Evolutionary conservation across 1,284 basidiomycete genomes (phyloP), one percentile per base, ranked within the genome.

Genomic region (Cryptococcus sp.): DNA sequence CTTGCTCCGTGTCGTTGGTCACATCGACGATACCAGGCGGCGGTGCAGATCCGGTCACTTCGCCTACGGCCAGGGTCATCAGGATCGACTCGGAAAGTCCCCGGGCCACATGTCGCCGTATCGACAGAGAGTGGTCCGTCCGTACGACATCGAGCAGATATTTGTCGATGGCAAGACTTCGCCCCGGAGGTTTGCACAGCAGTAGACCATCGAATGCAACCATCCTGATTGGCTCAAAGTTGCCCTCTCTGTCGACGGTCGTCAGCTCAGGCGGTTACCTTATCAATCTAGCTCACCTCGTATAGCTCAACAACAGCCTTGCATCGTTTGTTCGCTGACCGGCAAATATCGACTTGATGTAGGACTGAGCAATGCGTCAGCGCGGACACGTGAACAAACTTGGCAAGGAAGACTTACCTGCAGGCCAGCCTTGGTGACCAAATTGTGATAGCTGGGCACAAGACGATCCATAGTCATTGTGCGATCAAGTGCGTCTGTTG

Each of bases 391-490:
- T 55, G 30, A 63, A 46, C 54, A 20, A 8, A 70, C 67, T 25
- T 64, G 59, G 55, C 65, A 52, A 5, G 61, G 54, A 13, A 16
- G 22, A 76, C 84, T 63, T 63, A 93, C 91, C 84, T 94, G 90
- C 52, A 97, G 80, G 3, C 88, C 88, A 30, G 95, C 92, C 54
- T 93, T 84, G 0, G 94, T 94, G 42, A 99, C 88, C 23, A 93
- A 86, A 71, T 99, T 99, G 71, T 97, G 93, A 60, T 87, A 88
- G 4, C 94, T 96, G 3, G 96, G 92, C 55, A 99, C 94, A 17
- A 99, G 83, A 57, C 93, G 84, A 76, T 99, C 96, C 85, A 98
- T 91, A 64, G 88, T 92, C 61, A 93, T 88, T 75, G 94, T 93
- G 39, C 95, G 84, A 71, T 95, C 91, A 42, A 98, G 86, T 71